These are phyloP conservation scores for Teratosphaeria pseudoeucalypti DNA, from an alignment of 2,329 filamentous ascomycete species.

Conservation along the genomic window DNA sequence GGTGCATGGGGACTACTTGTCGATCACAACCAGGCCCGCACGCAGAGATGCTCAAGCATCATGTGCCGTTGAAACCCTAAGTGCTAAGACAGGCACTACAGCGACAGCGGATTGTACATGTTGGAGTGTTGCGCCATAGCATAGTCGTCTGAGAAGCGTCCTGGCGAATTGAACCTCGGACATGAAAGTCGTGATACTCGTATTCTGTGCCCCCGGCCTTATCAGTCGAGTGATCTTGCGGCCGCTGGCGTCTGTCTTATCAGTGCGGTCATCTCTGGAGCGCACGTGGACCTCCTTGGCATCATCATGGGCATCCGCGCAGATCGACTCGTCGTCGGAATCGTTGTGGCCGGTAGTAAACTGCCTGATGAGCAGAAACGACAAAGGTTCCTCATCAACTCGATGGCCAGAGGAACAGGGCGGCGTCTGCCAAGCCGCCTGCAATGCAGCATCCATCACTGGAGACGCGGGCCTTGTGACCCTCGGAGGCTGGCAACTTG, in stretches of 20 bases:
- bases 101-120: background rate
- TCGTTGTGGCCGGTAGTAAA: no score
- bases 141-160: no score
- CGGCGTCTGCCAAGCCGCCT: background rate
- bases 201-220: no score
- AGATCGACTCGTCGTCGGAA: no score
- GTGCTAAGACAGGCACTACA: background rate
- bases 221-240: no score
- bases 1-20: background rate
- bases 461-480: no score
- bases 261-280: no score
- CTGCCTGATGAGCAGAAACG: background rate
- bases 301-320: no score
- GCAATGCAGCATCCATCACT: background rate
- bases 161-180: no score
- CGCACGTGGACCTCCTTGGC: no score
- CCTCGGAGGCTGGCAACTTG: background rate
- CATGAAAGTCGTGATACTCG: no score
- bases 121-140: background rate
- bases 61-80: background rate
- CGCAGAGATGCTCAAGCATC: background rate
- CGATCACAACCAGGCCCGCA: background rate
- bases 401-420: background rate
- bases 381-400: background rate
- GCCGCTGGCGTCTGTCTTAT: no score